These are phyloP conservation scores for Liquidambar formosana DNA, from an alignment of 164 flowering plant species.

Conservation along the genomic window DNA sequence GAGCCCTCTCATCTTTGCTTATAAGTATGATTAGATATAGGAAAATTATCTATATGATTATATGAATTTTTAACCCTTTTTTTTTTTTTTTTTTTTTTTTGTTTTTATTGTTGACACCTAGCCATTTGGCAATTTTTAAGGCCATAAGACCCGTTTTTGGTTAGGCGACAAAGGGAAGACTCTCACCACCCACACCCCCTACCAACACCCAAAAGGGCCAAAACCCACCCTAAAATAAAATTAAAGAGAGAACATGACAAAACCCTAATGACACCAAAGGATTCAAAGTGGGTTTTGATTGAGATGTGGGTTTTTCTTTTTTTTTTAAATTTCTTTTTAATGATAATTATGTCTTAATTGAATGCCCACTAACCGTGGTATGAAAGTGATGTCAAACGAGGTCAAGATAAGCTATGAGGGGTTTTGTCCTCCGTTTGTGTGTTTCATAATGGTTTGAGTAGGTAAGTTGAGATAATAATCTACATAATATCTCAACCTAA, in stretches of 20 bases:
- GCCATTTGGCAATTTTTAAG: conserved; percentile 26
- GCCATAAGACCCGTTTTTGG: neutral
- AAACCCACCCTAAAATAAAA: neutral
- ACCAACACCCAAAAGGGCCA: neutral
- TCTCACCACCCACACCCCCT: conserved; percentile 18
- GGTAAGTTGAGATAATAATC: conserved; percentile 14
- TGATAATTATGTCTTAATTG: conserved; percentile 16
- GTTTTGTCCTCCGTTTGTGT: neutral
- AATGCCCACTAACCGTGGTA: conserved; percentile 8
- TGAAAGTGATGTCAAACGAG: conserved; percentile 23
- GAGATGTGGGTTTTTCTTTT: conserved; percentile 4
- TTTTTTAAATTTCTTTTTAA: neutral
- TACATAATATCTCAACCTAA: too few species aligned
- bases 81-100: too few species aligned
- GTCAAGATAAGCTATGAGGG: conserved; percentile 18
- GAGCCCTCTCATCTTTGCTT: conserved; percentile 24
- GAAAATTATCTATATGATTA: neutral
- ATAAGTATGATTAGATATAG: conserved; percentile 16
- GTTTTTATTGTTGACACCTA: too few species aligned
- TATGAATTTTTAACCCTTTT: neutral
- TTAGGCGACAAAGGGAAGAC: conserved; percentile 29
- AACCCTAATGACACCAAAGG: conserved; percentile 8
- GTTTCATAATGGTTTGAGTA: conserved; percentile 16
- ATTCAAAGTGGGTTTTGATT: conserved; percentile 11
- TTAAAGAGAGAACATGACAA: conserved; percentile 12